These are phyloP conservation scores for Chlorophyllum brunneum DNA, from an alignment of 768 basidiomycete species.

Conservation along the genomic window DNA sequence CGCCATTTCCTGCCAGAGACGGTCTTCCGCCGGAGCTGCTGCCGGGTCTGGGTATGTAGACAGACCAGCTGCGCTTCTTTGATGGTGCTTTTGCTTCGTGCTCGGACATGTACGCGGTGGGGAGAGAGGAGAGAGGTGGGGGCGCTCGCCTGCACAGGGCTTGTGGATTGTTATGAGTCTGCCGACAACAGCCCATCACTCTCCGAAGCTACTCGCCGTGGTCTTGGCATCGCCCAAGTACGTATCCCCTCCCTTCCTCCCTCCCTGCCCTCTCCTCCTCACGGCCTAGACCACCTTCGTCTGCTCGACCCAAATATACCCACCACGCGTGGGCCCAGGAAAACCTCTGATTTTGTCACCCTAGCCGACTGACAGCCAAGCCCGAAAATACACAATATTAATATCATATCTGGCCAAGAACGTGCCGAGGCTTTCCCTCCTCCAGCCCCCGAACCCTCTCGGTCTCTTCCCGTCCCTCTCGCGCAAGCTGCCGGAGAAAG, in stretches of 20 bases:
- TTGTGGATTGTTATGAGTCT: too few species aligned
- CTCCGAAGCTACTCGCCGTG: not conserved
- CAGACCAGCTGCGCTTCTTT: constrained; percentile 33
- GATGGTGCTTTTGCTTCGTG: constrained; percentile 1
- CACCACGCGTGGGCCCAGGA: too few species aligned
- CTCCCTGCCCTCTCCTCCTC: not conserved
- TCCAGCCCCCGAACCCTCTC: constrained; percentile 30
- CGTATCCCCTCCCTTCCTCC: not conserved
- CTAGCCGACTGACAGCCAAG: not conserved
- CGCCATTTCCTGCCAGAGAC: constrained; percentile 9
- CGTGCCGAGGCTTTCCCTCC: constrained; percentile 43
- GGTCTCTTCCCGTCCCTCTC: constrained; percentile 39
- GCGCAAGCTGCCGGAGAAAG: constrained; percentile 42
- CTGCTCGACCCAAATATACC: too few species aligned
- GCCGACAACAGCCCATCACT: constrained; percentile 10
- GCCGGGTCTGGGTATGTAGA: constrained; percentile 32
- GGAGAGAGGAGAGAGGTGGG: constrained; percentile 16
- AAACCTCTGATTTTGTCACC: too few species aligned
- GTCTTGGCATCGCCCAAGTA: not conserved
- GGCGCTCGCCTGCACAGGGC: too few species aligned
- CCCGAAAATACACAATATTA: too few species aligned
- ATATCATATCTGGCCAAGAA: constrained; percentile 24
- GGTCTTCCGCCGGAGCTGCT: constrained; percentile 23
- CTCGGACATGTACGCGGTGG: constrained; percentile 16
- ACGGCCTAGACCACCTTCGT: too few species aligned